Conservation (phyloP, 805 yeast genomes). For the Metschnikowia matae region DNA sequence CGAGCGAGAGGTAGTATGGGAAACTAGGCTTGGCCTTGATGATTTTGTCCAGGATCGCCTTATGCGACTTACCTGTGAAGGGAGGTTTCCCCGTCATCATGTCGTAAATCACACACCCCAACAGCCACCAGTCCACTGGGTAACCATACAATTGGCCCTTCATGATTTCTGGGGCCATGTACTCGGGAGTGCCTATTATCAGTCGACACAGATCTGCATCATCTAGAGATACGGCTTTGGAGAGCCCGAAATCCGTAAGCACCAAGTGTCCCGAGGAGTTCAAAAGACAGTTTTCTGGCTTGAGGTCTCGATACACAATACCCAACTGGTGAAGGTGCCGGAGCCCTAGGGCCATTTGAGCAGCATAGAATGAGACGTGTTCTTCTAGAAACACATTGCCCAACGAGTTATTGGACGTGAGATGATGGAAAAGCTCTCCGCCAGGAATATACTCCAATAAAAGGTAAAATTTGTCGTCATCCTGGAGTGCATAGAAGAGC, state of each 20-base stretch:
- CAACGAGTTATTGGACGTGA: slow-evolving; percentile 28
- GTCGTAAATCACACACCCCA: slow-evolving; percentile 43
- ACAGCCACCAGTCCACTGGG: slow-evolving; percentile 46
- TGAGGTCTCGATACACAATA: slow-evolving; percentile 80
- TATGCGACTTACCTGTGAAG: slow-evolving; percentile 40
- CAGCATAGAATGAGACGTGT: slow-evolving; percentile 70
- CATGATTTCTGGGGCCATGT: slow-evolving; percentile 72
- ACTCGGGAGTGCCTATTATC: slow-evolving; percentile 68
- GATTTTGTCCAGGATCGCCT: slow-evolving; percentile 38
- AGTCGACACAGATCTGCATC: slow-evolving; percentile 42
- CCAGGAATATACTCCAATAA: slow-evolving; percentile 44
- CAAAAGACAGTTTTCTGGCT: slow-evolving; percentile 84
- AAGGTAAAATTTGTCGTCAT: slow-evolving; percentile 39
- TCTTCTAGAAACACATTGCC: slow-evolving; percentile 52
- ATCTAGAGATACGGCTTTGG: slow-evolving; percentile 41
- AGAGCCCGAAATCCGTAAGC: slow-evolving; percentile 81
- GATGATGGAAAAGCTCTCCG: slow-evolving; percentile 44
- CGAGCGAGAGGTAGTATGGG: slow-evolving; percentile 39
- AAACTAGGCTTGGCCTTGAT: slow-evolving; percentile 32
- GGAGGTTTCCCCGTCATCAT: slow-evolving; percentile 44
- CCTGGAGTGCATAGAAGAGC: slow-evolving; percentile 43
- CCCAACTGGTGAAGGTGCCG: slow-evolving; percentile 75
- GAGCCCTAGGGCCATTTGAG: slow-evolving; percentile 76
- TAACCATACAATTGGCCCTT: slow-evolving; percentile 45
- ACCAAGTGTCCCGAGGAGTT: slow-evolving; percentile 77